Evolutionary conservation across 2,329 filamentous ascomycete genomes (phyloP).

Genomic region (Cladorrhinum sp.): DNA sequence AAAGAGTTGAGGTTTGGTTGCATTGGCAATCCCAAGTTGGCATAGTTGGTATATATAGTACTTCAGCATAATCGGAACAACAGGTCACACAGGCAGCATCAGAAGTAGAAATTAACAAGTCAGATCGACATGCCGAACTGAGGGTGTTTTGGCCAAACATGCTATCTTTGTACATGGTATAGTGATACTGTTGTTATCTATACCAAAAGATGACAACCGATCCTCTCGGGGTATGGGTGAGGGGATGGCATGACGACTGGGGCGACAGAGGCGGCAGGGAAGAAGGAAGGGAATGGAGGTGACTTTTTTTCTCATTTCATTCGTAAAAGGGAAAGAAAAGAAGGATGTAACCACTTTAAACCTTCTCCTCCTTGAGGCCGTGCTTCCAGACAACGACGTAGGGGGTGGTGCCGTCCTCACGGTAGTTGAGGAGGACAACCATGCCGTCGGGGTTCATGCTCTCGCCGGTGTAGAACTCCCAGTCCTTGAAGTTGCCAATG

Average conservation of each 20-base stretch:
- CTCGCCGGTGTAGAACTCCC: conserved; percentile 90
- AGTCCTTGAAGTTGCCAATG: conserved; percentile 89
- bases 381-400: conserved; percentile 94
- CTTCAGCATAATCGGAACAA: not conserved
- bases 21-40: not conserved
- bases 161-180: not conserved
- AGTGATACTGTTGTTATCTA: not conserved
- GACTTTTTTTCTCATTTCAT: not conserved
- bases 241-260: not conserved
- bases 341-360: conserved; percentile 53
- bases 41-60: not conserved
- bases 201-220: not conserved
- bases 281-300: not conserved
- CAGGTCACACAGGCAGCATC: not conserved
- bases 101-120: not conserved
- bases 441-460: conserved; percentile 92
- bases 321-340: not conserved
- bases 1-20: not conserved
- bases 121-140: not conserved
- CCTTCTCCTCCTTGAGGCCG: conserved; percentile 85
- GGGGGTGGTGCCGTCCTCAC: conserved; percentile 89
- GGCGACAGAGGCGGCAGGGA: not conserved
- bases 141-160: not conserved
- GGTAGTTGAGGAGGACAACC: conserved; percentile 95
- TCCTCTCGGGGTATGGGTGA: not conserved